A percentile compares a stretch with the other conserved stretches of the same genome.
Conservation (phyloP, 805 yeast genomes). For the Ogataea kodamae region DNA sequence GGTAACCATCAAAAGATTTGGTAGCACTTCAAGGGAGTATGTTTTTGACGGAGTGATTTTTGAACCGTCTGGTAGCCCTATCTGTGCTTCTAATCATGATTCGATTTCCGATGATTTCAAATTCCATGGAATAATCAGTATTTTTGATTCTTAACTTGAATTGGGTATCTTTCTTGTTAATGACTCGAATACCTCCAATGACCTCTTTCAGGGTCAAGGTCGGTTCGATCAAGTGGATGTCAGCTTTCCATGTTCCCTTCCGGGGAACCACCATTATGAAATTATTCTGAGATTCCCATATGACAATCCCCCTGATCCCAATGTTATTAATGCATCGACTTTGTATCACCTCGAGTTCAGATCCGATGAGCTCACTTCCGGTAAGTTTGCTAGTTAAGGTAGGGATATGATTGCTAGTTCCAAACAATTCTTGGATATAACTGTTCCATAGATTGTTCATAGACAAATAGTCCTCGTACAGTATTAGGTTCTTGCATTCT, state of each 20-base stretch:
- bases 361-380: conserved; percentile 79
- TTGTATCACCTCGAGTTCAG: conserved; percentile 55
- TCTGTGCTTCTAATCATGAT: conserved; percentile 73
- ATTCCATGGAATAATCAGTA: conserved; percentile 42
- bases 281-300: conserved; percentile 78
- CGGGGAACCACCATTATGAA: conserved; percentile 59
- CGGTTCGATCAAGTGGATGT: conserved; percentile 16
- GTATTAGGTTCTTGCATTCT: conserved; percentile 24
- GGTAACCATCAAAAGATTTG: conserved; percentile 1
- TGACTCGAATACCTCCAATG: conserved; percentile 61
- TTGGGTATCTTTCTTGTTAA: conserved; percentile 65
- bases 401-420: conserved; percentile 24
- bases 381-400: conserved; percentile 54
- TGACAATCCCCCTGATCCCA: conserved; percentile 69
- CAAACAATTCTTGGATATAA: conserved; percentile 58
- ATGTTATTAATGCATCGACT: conserved; percentile 54
- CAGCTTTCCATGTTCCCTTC: conserved; percentile 35
- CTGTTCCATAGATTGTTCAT: conserved; percentile 70
- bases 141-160: conserved; percentile 51
- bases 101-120: conserved; percentile 75
- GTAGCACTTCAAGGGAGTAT: conserved; percentile 9
- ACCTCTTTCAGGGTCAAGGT: conserved; percentile 26
- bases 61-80: conserved; percentile 80
- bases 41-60: conserved; percentile 59
- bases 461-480: conserved; percentile 48